Evolutionary conservation across 2,329 filamentous ascomycete genomes (phyloP).

Genomic region (Pseudogymnoascus sp.): DNA sequence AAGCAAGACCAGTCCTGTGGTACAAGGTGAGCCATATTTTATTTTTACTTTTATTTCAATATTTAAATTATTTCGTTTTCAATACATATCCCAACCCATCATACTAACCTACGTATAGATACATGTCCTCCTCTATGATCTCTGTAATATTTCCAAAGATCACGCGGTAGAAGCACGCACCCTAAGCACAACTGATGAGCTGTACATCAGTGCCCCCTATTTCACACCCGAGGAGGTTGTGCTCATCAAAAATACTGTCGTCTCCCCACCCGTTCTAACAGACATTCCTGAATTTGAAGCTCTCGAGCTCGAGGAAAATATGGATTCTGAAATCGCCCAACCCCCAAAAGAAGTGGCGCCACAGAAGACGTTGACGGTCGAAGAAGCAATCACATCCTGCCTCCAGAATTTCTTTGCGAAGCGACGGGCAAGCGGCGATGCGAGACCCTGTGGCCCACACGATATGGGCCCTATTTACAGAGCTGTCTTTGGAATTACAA

Average conservation of each 20-base stretch:
- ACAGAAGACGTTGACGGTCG: slow-evolving; percentile 17
- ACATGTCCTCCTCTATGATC: slow-evolving; percentile 20
- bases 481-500: slow-evolving; percentile 17
- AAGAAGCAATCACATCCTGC: slow-evolving; percentile 18
- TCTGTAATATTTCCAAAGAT: slow-evolving; percentile 18
- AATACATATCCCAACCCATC: no score
- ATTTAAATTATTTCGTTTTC: no score
- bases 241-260: slow-evolving; percentile 16
- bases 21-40: neutral
- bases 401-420: slow-evolving; percentile 23
- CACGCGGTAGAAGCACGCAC: slow-evolving; percentile 15
- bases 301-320: neutral
- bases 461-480: slow-evolving; percentile 20
- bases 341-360: neutral
- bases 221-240: slow-evolving; percentile 20
- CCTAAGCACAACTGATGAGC: slow-evolving; percentile 18
- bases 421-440: slow-evolving; percentile 24
- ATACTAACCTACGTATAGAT: slow-evolving; percentile 8
- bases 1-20: neutral
- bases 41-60: no score
- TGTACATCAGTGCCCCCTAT: slow-evolving; percentile 25
- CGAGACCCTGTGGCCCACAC: slow-evolving; percentile 24
- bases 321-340: slow-evolving; percentile 4
- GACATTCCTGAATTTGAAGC: slow-evolving; percentile 13
- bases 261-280: slow-evolving; percentile 11